Evolutionary conservation across 116 monocot genomes (phyloP).

Genomic region (Posidonia oceanica): DNA sequence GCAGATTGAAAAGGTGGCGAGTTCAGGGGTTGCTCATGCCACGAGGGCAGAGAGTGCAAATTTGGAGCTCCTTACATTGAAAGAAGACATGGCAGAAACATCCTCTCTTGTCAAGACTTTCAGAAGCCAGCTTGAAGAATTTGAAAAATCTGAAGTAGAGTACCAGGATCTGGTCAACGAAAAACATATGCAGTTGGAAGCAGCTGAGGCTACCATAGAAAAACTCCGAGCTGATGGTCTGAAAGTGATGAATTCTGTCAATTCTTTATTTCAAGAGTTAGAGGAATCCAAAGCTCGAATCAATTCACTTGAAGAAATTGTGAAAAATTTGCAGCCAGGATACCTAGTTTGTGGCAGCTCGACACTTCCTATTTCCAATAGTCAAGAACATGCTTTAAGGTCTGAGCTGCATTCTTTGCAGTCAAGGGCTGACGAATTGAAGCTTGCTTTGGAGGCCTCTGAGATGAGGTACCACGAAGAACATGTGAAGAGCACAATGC

Average conservation of each 20-base stretch:
- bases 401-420: too few species aligned
- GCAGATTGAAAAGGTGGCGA: constrained; percentile 43
- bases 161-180: constrained; percentile 27
- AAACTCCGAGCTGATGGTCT: constrained; percentile 25
- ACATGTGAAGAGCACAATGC: constrained; percentile 21
- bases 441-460: constrained; percentile 37
- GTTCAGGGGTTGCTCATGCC: constrained; percentile 26
- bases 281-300: constrained; percentile 35
- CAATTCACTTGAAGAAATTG: constrained; percentile 17
- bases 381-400: too few species aligned
- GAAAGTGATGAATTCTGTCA: constrained; percentile 29
- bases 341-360: background rate
- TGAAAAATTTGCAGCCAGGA: constrained; percentile 4
- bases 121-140: constrained; percentile 22
- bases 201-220: constrained; percentile 36
- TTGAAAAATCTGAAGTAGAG: constrained; percentile 39
- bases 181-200: constrained; percentile 40
- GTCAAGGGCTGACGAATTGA: constrained; percentile 28
- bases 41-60: constrained; percentile 25
- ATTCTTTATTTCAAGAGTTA: constrained; percentile 24
- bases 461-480: constrained; percentile 37
- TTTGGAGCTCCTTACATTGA: constrained; percentile 31
- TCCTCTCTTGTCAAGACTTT: constrained; percentile 37
- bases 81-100: constrained; percentile 40
- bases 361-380: background rate